These are phyloP conservation scores for Wickerhamomyces chaumierensis DNA, from an alignment of 805 yeast species.

Conservation along the genomic window DNA sequence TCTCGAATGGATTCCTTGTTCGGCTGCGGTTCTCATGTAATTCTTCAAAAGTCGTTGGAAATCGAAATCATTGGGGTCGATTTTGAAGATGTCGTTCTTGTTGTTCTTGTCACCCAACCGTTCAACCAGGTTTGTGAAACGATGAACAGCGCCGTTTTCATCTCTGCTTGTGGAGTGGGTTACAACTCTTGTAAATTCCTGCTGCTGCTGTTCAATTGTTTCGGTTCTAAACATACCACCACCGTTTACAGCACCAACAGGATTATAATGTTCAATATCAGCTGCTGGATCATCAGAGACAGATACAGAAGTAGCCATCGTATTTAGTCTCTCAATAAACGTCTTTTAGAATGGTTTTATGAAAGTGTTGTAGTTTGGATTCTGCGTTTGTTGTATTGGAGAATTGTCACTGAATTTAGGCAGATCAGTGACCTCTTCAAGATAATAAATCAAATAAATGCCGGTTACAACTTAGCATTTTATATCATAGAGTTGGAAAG, in stretches of 20 bases:
- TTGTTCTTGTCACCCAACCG: background rate
- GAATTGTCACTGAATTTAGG: too few relatives aligned
- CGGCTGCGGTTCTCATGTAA: constrained; percentile 26
- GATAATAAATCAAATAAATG: too few relatives aligned
- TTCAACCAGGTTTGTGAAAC: background rate
- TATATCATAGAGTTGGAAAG: too few relatives aligned
- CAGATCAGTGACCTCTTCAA: too few relatives aligned
- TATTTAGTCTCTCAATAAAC: too few relatives aligned
- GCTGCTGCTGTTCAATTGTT: background rate
- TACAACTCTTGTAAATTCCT: background rate
- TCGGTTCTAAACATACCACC: background rate
- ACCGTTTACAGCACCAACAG: too few relatives aligned
- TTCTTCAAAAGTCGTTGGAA: constrained; percentile 15
- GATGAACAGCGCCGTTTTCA: background rate
- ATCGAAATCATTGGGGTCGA: constrained; percentile 30
- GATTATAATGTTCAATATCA: background rate
- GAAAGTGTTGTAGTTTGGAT: too few relatives aligned
- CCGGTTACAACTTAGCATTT: too few relatives aligned
- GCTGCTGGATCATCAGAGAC: background rate
- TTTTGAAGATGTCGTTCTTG: constrained; percentile 1
- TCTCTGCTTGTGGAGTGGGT: background rate
- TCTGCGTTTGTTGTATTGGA: too few relatives aligned
- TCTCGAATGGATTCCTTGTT: constrained; percentile 35
- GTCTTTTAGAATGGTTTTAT: too few relatives aligned
- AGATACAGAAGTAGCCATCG: too few relatives aligned